Conservation (phyloP, 2,329 filamentous ascomycete genomes). For the Phaeosphaeriaceae sp. region DNA sequence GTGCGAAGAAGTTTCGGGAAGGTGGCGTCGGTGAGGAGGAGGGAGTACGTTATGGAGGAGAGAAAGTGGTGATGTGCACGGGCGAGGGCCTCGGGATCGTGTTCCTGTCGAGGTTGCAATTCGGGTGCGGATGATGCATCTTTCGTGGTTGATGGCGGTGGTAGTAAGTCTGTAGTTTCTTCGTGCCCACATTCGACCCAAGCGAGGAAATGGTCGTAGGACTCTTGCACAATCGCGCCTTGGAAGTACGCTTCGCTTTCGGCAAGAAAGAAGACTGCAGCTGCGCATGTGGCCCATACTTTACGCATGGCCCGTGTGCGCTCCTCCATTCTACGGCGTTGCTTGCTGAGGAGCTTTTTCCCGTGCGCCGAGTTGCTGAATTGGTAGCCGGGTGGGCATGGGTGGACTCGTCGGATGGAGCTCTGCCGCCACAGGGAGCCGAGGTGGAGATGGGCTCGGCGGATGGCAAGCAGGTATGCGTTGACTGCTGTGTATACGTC, state of each 20-base stretch:
- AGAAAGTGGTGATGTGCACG: slow-evolving; percentile 82
- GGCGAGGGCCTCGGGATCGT: slow-evolving; percentile 86
- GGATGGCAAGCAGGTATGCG: slow-evolving; percentile 84
- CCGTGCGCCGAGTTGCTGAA: slow-evolving; percentile 68
- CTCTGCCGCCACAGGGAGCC: slow-evolving; percentile 88
- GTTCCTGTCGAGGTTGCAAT: slow-evolving; percentile 47
- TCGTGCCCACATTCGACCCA: slow-evolving; percentile 66
- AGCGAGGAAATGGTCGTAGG: slow-evolving; percentile 78
- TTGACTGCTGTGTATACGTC: slow-evolving; percentile 84
- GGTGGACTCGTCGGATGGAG: slow-evolving; percentile 77
- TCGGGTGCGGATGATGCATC: slow-evolving; percentile 6
- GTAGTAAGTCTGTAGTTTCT: slow-evolving; percentile 3
- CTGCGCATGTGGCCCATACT: slow-evolving; percentile 88
- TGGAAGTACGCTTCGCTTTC: slow-evolving; percentile 90
- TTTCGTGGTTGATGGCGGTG: background rate
- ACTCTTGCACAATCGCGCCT: slow-evolving; percentile 81
- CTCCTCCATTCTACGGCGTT: slow-evolving; percentile 69
- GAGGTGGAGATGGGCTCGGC: slow-evolving; percentile 83
- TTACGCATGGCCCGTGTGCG: slow-evolving; percentile 75
- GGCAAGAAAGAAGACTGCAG: slow-evolving; percentile 86
- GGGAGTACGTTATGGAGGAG: slow-evolving; percentile 67
- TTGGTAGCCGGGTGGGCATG: slow-evolving; percentile 71
- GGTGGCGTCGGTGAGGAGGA: slow-evolving; percentile 69
- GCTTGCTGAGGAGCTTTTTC: slow-evolving; percentile 64
- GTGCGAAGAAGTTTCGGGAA: slow-evolving; percentile 72